A percentile compares a stretch with the other conserved stretches of the same genome.
These are phyloP conservation scores for Tetrapisispora taiwanensis DNA, from an alignment of 805 yeast species.

Conservation along the genomic window DNA sequence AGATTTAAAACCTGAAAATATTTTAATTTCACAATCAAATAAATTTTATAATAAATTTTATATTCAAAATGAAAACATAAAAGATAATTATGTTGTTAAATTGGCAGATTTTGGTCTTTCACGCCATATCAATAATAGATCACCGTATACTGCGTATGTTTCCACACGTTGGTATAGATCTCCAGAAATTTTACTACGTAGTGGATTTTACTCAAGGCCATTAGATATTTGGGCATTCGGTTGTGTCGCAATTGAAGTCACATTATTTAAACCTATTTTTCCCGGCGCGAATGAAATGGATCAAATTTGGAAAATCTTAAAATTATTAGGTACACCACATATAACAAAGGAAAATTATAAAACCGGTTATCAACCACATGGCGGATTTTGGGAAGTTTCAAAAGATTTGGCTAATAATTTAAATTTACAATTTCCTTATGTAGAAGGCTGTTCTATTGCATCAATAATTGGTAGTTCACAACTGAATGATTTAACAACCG, in stretches of 20 bases:
- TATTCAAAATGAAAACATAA: constrained; percentile 15
- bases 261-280: constrained; percentile 66
- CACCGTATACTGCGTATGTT: constrained; percentile 63
- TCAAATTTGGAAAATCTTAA: constrained; percentile 60
- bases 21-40: constrained; percentile 53
- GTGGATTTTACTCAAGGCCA: constrained; percentile 52
- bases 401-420: constrained; percentile 39
- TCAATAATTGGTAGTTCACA: constrained; percentile 38
- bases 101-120: constrained; percentile 77
- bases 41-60: constrained; percentile 39
- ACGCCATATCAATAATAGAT: constrained; percentile 42
- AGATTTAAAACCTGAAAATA: constrained; percentile 90
- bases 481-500: constrained; percentile 29
- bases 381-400: constrained; percentile 71
- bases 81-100: constrained; percentile 49
- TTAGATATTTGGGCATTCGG: constrained; percentile 86
- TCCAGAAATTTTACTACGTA: constrained; percentile 67
- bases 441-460: constrained; percentile 41
- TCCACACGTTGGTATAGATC: constrained; percentile 83
- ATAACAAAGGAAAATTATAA: constrained; percentile 14
- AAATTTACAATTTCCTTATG: constrained; percentile 48
- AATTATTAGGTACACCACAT: constrained; percentile 65
- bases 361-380: constrained; percentile 36
- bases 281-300: constrained; percentile 77
- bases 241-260: constrained; percentile 62